Conservation (phyloP, 768 basidiomycete species). For the Nidula microcarpa region DNA sequence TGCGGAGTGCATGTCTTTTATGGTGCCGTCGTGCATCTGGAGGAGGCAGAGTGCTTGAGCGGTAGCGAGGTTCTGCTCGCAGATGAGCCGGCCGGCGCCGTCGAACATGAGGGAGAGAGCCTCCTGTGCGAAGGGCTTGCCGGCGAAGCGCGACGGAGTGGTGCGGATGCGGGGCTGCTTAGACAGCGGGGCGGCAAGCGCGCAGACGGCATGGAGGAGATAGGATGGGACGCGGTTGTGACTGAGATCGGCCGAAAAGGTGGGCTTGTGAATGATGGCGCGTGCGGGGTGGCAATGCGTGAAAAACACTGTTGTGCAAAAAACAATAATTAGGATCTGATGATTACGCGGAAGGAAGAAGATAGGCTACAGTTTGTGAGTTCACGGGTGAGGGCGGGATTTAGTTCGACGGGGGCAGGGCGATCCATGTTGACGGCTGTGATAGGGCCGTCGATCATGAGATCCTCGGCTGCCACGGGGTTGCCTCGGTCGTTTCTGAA, state of each 20-base stretch:
- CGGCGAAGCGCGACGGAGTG: constrained; percentile 50
- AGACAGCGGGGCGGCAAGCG: constrained; percentile 74
- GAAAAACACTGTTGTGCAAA: constrained; percentile 61
- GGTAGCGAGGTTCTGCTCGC: constrained; percentile 63
- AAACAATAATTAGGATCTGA: constrained; percentile 7
- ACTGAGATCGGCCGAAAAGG: constrained; percentile 64
- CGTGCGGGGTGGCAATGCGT: constrained; percentile 78
- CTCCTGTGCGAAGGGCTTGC: constrained; percentile 54
- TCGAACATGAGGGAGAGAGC: constrained; percentile 73
- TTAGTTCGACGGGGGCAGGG: constrained; percentile 42
- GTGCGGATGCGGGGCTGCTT: constrained; percentile 62
- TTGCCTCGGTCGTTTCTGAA: constrained; percentile 40
- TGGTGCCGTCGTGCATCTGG: constrained; percentile 60
- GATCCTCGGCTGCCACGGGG: constrained; percentile 31
- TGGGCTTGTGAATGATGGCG: constrained; percentile 75
- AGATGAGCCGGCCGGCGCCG: constrained; percentile 55
- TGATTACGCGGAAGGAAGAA: constrained; percentile 8
- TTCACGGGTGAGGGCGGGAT: constrained; percentile 65
- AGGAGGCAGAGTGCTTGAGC: constrained; percentile 76
- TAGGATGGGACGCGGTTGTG: constrained; percentile 66
- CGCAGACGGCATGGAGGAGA: constrained; percentile 72
- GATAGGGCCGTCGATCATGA: constrained; percentile 36
- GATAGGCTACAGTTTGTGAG: constrained; percentile 62
- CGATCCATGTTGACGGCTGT: constrained; percentile 34
- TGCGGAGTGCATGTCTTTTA: constrained; percentile 31